Evolutionary conservation across 371 early-diverging fungal genomes (phyloP), one percentile per base, ranked within the genome.

Genomic region (Rhizopus microsporus): DNA sequence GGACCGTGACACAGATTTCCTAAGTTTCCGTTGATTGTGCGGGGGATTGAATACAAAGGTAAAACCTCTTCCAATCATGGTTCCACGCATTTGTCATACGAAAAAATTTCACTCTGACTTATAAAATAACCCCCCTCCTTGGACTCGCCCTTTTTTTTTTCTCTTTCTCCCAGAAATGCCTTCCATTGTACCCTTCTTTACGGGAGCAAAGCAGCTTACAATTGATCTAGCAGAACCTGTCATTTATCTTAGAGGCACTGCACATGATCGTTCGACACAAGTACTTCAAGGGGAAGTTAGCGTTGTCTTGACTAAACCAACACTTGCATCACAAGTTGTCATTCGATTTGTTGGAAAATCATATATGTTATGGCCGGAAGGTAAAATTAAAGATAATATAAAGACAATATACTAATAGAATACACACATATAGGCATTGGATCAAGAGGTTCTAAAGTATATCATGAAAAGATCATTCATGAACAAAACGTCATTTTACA

Each of bases 181-280:
- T 40, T 69, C 71, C 3, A 51, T 57, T 38, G 63, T 63, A 17
- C 72, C 79, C 0, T 74, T 78, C 43, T 68, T 78, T 23, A 62
- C 74, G 32, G 75, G 71, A 53, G 62, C 63, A 47, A 68, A 64
- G 29, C 74, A 75, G 45, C 56, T 80, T 5, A 64, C 71, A 7
- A 77, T 80, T 58, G 77, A 77, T 46, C 67, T 80, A n/a, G 69
- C 73, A 3, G 77, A 77, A 54, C 75, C 80, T 0, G 69, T 80
- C 3, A 65, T 80, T 1, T 69, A 72, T 35, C 57, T 80, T n/a
- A 57, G 77, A 38, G 73, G 80, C 1, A 42, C 51, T 8, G 45
- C 74, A 0, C 52, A 54, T n/a, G 74, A 75, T 39, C 63, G 54
- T 30, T 62, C 68, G 0, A 74, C 73, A 3, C 69, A 71, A 16